Percentiles rank a stretch among this genome's conserved stretches.
phyloP scores from a whole-genome alignment of 139 green algal genomes.

The Protoeuglena noctilucae region DNA sequence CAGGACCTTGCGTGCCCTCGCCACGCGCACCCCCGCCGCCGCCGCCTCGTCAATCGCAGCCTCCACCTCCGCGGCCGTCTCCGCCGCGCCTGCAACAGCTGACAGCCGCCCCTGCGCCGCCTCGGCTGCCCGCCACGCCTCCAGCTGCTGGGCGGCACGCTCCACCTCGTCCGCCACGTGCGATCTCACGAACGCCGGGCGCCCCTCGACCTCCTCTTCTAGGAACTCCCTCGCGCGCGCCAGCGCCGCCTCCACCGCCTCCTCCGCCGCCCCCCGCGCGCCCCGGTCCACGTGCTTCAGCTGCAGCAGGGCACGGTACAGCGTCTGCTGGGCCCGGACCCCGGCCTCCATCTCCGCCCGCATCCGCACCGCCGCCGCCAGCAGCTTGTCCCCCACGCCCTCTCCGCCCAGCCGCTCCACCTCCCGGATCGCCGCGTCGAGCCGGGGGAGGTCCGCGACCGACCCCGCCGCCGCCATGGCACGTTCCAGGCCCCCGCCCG shows the following conservation, averaged over 20 bases:
- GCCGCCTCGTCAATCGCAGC: too few relatives aligned
- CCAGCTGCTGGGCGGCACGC: too few relatives aligned
- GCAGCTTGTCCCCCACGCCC: not conserved
- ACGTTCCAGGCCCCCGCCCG: constrained; percentile 32
- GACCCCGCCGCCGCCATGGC: constrained; percentile 22
- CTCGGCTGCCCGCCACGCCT: too few relatives aligned
- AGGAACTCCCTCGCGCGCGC: constrained; percentile 6
- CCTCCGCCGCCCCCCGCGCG: too few relatives aligned
- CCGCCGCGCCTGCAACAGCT: too few relatives aligned
- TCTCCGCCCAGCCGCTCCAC: constrained; percentile 30
- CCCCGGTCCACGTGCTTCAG: constrained; percentile 27
- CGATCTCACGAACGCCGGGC: too few relatives aligned
- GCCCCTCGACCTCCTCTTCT: too few relatives aligned
- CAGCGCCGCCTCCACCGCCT: constrained; percentile 21
- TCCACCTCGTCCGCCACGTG: too few relatives aligned
- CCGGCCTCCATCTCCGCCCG: constrained; percentile 25
- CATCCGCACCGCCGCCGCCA: constrained; percentile 24
- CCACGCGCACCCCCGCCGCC: too few relatives aligned
- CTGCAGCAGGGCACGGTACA: constrained; percentile 2
- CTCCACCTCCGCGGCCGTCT: too few relatives aligned
- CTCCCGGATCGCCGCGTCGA: constrained; percentile 50
- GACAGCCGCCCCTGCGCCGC: too few relatives aligned
- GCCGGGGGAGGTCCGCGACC: constrained; percentile 36
- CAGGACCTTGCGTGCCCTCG: too few relatives aligned
- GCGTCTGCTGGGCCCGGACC: constrained; percentile 22